A percentile compares a stretch with the other conserved stretches of the same genome.
Conservation (phyloP, 495 filamentous ascomycete species). For the Penicillium nucicola region DNA sequence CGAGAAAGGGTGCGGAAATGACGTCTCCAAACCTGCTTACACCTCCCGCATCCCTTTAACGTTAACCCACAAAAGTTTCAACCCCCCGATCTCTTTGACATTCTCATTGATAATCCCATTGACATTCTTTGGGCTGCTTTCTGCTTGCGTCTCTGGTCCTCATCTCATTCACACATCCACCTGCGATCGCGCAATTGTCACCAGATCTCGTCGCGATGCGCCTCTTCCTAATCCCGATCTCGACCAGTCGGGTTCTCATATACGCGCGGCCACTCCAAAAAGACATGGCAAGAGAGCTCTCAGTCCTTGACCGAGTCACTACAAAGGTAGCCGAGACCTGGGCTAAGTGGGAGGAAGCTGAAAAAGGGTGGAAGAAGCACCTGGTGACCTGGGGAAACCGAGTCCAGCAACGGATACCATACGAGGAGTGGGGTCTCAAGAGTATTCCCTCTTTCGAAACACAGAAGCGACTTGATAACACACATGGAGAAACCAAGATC, state of each 20-base stretch:
- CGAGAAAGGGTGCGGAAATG: no score
- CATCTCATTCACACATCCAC: not conserved
- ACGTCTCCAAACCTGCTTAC: slow-evolving; percentile 14
- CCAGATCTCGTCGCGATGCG: slow-evolving; percentile 60
- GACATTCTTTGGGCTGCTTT: not conserved
- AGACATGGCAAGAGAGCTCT: slow-evolving; percentile 45
- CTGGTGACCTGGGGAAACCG: slow-evolving; percentile 84
- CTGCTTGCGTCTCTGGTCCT: not conserved
- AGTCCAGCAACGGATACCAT: slow-evolving; percentile 81
- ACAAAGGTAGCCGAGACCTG: slow-evolving; percentile 69
- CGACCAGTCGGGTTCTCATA: slow-evolving; percentile 83
- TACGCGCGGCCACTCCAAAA: slow-evolving; percentile 76
- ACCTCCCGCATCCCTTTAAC: not conserved
- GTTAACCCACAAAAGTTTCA: no score
- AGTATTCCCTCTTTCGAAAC: slow-evolving; percentile 82
- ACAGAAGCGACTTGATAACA: slow-evolving; percentile 57
- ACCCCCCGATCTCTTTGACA: no score
- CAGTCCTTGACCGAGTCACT: slow-evolving; percentile 61
- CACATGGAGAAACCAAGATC: slow-evolving; percentile 62
- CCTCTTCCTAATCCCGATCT: slow-evolving; percentile 92
- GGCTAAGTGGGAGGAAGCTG: slow-evolving; percentile 80
- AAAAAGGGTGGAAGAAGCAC: slow-evolving; percentile 81
- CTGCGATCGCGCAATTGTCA: not conserved
- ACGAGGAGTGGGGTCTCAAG: slow-evolving; percentile 97
- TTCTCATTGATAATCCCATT: no score